Percentiles rank a stretch among this genome's conserved stretches.
phyloP scores from a whole-genome alignment of 1,284 basidiomycete species.

The Phellinidium pouzarii region DNA sequence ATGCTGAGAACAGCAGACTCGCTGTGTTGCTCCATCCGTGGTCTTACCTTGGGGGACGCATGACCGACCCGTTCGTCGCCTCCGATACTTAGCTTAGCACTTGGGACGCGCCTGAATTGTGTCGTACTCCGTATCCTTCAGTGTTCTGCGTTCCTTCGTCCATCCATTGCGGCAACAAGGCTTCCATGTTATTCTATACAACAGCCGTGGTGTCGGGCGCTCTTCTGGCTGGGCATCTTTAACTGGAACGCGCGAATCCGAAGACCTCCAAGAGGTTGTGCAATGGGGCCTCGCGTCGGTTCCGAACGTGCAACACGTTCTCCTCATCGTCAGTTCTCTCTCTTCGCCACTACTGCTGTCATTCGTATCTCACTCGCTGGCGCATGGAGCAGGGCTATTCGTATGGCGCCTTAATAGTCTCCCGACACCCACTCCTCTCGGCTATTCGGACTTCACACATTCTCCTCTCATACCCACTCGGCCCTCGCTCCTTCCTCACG shows the following conservation, averaged over 20 bases:
- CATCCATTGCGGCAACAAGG: constrained; percentile 34
- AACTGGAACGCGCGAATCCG: constrained; percentile 58
- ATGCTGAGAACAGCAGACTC: constrained; percentile 29
- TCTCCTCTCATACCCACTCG: constrained; percentile 72
- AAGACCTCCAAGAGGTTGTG: constrained; percentile 59
- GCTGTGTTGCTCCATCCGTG: constrained; percentile 72
- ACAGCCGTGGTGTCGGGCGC: constrained; percentile 67
- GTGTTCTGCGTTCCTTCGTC: constrained; percentile 33
- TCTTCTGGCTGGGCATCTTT: constrained; percentile 67
- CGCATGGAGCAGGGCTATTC: constrained; percentile 61
- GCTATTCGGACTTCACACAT: constrained; percentile 54
- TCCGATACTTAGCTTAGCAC: neutral
- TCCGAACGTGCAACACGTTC: constrained; percentile 39
- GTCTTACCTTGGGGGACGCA: constrained; percentile 70
- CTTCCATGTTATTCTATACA: constrained; percentile 62
- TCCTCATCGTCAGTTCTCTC: constrained; percentile 42
- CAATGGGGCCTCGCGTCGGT: constrained; percentile 45
- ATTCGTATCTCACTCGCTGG: constrained; percentile 11
- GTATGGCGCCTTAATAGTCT: constrained; percentile 67
- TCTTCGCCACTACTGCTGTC: constrained; percentile 10
- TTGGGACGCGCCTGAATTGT: constrained; percentile 20
- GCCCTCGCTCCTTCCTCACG: constrained; percentile 61
- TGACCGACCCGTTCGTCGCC: constrained; percentile 61
- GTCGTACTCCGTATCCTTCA: no score
- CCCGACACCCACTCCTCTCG: constrained; percentile 47